phyloP scores from a whole-genome alignment of 1,139 yeast species.

The Sugiyamaella japonica region DNA sequence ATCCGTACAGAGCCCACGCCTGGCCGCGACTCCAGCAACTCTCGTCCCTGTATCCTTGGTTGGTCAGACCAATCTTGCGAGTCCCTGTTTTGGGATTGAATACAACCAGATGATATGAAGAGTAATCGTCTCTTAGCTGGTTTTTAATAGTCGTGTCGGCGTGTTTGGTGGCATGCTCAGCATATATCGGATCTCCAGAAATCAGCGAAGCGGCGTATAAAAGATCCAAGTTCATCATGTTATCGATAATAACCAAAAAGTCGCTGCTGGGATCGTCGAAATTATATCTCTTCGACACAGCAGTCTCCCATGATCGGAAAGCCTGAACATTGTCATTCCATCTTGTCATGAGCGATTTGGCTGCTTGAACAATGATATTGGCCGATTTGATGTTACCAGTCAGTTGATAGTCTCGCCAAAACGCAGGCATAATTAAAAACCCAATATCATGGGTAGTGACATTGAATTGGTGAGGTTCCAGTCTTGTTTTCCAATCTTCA shows the following conservation, averaged over 20 bases:
- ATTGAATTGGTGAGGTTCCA: conserved; percentile 30
- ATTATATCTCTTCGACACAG: conserved; percentile 21
- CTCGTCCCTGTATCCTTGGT: conserved; percentile 39
- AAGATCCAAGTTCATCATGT: conserved; percentile 40
- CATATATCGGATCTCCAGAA: conserved; percentile 35
- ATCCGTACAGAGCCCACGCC: conserved; percentile 39
- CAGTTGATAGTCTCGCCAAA: conserved; percentile 33
- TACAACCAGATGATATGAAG: conserved; percentile 36
- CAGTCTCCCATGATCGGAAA: conserved; percentile 38
- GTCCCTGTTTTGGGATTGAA: conserved; percentile 33
- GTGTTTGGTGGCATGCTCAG: conserved; percentile 38
- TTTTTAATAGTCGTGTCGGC: conserved; percentile 37
- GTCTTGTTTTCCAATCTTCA: conserved; percentile 29
- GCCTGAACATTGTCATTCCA: conserved; percentile 34
- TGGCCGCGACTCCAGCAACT: conserved; percentile 39
- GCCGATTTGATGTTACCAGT: conserved; percentile 27
- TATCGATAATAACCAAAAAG: conserved; percentile 39
- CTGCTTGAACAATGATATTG: conserved; percentile 34
- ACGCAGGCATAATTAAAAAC: conserved; percentile 36
- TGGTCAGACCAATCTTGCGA: conserved; percentile 33
- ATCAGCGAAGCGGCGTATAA: conserved; percentile 35
- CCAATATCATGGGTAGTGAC: conserved; percentile 40
- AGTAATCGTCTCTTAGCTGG: conserved; percentile 36
- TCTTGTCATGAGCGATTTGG: conserved; percentile 35
- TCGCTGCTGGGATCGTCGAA: conserved; percentile 28